Base-by-base conservation (phyloP, 2,329 filamentous ascomycete species). In the Botrytis tulipae region DNA sequence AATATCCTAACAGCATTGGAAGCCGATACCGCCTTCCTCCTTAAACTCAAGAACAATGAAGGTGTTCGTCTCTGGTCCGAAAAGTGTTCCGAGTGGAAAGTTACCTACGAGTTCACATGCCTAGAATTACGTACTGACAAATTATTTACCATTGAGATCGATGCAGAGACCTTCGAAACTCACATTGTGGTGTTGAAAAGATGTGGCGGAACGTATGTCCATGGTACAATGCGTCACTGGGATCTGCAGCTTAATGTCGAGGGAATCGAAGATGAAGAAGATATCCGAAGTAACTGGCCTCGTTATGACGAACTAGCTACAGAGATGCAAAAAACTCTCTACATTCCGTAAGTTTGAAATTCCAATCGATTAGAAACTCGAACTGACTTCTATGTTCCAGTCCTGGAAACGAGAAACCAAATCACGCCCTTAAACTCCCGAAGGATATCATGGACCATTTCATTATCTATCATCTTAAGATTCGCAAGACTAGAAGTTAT, bases 141-240 rank as follows among this genome's bases (percentile, higher is more conserved):
- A 8, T 35, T 61, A 1, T 80, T 81, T 59, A 74, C 71, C 20
- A 74, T 82, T 29, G 77, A 79, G 44, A 78, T 81, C 40, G 75
- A 81, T 73, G 79, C 73, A 2, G 80, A 81, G 68, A 80, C 69
- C 4, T 79, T 80, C 60, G 51, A 51, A 5, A 67, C 74, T 2
- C 63, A 72, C 20, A 71, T 79, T 29, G 76, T 76, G 61, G 73
- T 68, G 16, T 60, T 51, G 22, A 73, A 61, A 18, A 65, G 74
- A 0, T 74, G 79, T 32, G 80, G 79, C 4, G 65, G 57, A 18
- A 73, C 81, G 10, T 77, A 77, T 71, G 70, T 80, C 10, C 80
- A 82, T 74, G 79, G 80, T 42, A 77, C 76, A 12, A 77, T 75
- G 73, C 74, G 79, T 65, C 74, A 77, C 16, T 81, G 80, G 79